A percentile compares a stretch with the other conserved stretches of the same genome.
These are phyloP conservation scores for Bromus sterilis DNA, from an alignment of 176 grass and related monocot genomes.

Conservation along the genomic window DNA sequence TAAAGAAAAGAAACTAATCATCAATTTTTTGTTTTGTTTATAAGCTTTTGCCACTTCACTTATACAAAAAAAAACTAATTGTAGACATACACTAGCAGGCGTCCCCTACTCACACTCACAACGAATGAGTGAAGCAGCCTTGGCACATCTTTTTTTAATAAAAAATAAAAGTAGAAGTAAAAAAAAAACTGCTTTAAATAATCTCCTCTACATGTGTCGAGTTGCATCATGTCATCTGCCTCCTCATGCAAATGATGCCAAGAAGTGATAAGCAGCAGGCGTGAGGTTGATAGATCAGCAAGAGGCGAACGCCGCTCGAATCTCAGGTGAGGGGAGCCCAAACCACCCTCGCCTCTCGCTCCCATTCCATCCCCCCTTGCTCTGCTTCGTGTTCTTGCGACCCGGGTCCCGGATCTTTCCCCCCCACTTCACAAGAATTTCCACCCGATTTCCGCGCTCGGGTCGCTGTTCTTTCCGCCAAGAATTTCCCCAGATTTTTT, in stretches of 20 bases:
- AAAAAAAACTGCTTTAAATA: neutral
- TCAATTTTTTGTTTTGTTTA: no score
- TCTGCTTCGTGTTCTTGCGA: constrained; percentile 7
- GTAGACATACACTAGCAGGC: neutral
- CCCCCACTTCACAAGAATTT: neutral
- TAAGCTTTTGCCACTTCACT: neutral
- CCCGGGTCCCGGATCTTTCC: constrained; percentile 22
- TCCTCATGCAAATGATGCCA: constrained; percentile 16
- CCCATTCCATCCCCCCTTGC: neutral
- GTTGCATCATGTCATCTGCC: neutral
- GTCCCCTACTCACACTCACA: neutral
- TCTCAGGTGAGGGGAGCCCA: constrained; percentile 14
- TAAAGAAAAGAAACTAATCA: neutral
- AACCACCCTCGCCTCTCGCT: neutral
- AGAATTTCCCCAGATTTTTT: constrained; percentile 3
- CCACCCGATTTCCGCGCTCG: neutral
- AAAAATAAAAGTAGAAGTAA: neutral
- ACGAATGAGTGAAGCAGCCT: neutral
- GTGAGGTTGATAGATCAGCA: neutral
- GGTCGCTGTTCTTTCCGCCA: constrained; percentile 7
- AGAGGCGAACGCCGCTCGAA: constrained; percentile 6
- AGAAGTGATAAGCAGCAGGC: neutral
- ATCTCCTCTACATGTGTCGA: neutral
- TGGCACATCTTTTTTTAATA: neutral
- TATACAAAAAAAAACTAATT: neutral